These are phyloP conservation scores for Ceratocystis albifundus DNA, from an alignment of 2,329 filamentous ascomycete genomes.

Conservation along the genomic window DNA sequence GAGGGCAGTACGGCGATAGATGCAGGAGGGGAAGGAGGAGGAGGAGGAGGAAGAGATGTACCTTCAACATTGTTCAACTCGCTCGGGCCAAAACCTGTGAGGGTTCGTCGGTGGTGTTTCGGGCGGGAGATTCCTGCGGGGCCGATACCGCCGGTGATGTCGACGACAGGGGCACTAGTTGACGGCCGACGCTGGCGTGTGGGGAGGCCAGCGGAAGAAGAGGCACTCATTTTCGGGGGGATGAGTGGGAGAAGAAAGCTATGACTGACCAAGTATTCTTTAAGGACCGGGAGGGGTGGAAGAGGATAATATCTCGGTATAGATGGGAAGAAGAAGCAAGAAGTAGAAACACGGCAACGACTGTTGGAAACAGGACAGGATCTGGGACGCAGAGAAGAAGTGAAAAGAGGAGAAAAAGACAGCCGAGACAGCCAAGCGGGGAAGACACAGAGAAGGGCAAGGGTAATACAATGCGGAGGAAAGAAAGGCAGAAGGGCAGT, in stretches of 20 bases:
- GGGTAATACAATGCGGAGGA: neutral
- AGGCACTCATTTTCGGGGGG: conserved; percentile 24
- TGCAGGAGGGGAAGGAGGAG: neutral
- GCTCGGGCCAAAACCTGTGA: conserved; percentile 76
- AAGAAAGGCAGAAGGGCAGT: neutral
- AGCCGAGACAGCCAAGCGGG: neutral
- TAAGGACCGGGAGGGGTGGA: neutral
- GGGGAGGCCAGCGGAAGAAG: conserved; percentile 30
- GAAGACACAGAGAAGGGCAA: neutral
- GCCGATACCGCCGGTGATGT: conserved; percentile 76
- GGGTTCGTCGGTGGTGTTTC: conserved; percentile 85
- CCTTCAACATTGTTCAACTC: conserved; percentile 94
- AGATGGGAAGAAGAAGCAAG: conserved; percentile 1
- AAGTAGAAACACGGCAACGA: neutral
- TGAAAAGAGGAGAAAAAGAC: neutral
- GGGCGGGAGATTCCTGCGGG: conserved; percentile 74
- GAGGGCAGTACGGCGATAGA: conserved; percentile 1
- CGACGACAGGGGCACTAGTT: conserved; percentile 68
- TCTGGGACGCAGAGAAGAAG: neutral
- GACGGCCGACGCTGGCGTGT: conserved; percentile 73
- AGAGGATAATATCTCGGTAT: neutral
- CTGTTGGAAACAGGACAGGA: neutral
- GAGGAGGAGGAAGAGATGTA: no score
- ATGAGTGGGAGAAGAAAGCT: neutral
- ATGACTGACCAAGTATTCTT: no score